Percentiles rank a stretch among this genome's conserved stretches.
These are phyloP conservation scores for Quercus berberidifolia DNA, from an alignment of 306 rosid genomes.

Conservation along the genomic window DNA sequence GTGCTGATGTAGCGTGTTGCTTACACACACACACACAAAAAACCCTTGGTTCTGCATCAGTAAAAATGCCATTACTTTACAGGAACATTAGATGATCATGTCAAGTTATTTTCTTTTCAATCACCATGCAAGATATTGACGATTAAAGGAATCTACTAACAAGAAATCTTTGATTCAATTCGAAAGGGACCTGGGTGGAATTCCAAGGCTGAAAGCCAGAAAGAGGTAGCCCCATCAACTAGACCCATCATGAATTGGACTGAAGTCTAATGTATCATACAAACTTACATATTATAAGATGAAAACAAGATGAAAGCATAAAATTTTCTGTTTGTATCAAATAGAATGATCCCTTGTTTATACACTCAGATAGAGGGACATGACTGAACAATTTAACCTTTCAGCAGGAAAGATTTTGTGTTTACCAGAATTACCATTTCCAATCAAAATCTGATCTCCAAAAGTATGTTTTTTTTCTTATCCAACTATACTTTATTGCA, in stretches of 20 bases:
- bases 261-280: neutral
- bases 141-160: neutral
- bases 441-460: too few species aligned
- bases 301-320: neutral
- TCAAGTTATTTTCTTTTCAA: too few species aligned
- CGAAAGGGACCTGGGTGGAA: neutral
- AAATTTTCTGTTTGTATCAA: neutral
- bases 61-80: too few species aligned
- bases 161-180: neutral
- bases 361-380: neutral
- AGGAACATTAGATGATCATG: too few species aligned
- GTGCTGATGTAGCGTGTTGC: too few species aligned
- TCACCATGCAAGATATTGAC: neutral
- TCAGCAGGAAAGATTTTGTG: neutral
- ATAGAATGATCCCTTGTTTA: neutral
- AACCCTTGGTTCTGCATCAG: too few species aligned
- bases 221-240: neutral
- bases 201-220: neutral
- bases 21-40: too few species aligned
- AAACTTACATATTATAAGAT: neutral
- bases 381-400: neutral
- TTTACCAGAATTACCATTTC: neutral
- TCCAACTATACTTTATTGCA: too few species aligned
- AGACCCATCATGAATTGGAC: neutral
- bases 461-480: too few species aligned